phyloP scores from a whole-genome alignment of 306 rosid genomes.

The Dryas drummondii region DNA sequence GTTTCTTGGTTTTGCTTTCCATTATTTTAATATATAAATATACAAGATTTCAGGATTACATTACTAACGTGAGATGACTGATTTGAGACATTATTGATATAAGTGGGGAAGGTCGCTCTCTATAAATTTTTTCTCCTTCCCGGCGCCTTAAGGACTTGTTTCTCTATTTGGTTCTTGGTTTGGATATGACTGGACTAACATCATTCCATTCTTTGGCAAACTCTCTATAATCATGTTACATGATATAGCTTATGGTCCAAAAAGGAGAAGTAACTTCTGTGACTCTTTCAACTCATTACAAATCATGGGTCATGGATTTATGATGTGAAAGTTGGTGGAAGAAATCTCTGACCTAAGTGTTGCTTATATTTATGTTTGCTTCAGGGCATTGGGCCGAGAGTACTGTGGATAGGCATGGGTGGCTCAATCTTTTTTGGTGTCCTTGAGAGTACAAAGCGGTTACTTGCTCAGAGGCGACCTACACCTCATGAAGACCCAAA shows the following conservation, averaged over 20 bases:
- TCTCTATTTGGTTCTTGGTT: no score
- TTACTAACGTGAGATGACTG: no score
- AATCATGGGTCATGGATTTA: not conserved
- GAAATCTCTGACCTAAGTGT: not conserved
- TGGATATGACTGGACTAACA: no score
- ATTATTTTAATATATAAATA: no score
- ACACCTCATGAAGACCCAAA: constrained; percentile 28
- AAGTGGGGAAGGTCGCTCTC: no score
- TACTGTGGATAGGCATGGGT: constrained; percentile 56
- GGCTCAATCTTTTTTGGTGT: constrained; percentile 54
- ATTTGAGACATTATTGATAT: no score
- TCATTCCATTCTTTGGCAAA: no score
- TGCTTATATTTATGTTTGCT: not conserved
- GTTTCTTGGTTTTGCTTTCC: no score
- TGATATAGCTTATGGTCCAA: not conserved
- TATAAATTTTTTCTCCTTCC: no score
- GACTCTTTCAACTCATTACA: not conserved
- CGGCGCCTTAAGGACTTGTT: no score
- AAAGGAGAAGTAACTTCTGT: no score
- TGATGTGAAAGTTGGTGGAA: not conserved
- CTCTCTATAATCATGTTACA: not conserved
- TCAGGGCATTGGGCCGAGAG: constrained; percentile 66
- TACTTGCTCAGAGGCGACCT: constrained; percentile 43
- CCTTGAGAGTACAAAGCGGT: constrained; percentile 46
- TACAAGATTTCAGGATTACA: no score